Evolutionary conservation across 2,329 filamentous ascomycete genomes (phyloP), one percentile per base, ranked within the genome.

Genomic region (Ophiostoma tasmaniense): DNA sequence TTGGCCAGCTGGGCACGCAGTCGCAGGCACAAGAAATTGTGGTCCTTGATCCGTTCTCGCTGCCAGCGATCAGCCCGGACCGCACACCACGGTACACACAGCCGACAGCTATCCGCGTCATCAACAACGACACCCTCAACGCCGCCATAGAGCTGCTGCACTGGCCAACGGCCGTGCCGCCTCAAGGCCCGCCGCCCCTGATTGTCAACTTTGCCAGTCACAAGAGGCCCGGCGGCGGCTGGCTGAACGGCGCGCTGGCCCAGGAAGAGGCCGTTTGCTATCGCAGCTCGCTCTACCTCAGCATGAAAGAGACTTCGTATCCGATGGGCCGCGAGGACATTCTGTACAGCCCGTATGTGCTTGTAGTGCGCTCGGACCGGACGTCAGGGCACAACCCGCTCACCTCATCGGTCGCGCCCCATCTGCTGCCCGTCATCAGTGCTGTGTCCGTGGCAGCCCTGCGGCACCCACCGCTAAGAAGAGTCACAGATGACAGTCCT

Each of bases 191-290:
- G 35, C 50, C 35, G 6, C 70, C 70, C 8, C 55, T 71, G 5
- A 55, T 90, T 35, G 79, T 91, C n/a, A 91, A 90, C 74, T 86
- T 90, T 79, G 89, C 88, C 20, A 89, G 85, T 66, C 81, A 84
- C 64, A 73, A 76, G 3, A 76, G 74, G 17, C 81, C 85, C 0
- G 89, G 89, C 22, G 89, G 89, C 22, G 88, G 87, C n/a, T 91
- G 87, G 83, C 75, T 82, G 7, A 81, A 81, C 52, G 89, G 89
- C 45, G 80, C 86, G 66, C 77, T 84, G 39, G 89, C 89, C 0
- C 89, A 91, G 76, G 89, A 91, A 78, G 89, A 91, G 78, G 83
- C 85, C 2, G 80, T 91, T 5, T 91, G 87, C 78, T 89, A 87
- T 75, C 84, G 88, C 66, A 87, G 83, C 67, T 84, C 84, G 0